Conservation (phyloP, 345 rosid species). For the Salix arbutifolia region DNA sequence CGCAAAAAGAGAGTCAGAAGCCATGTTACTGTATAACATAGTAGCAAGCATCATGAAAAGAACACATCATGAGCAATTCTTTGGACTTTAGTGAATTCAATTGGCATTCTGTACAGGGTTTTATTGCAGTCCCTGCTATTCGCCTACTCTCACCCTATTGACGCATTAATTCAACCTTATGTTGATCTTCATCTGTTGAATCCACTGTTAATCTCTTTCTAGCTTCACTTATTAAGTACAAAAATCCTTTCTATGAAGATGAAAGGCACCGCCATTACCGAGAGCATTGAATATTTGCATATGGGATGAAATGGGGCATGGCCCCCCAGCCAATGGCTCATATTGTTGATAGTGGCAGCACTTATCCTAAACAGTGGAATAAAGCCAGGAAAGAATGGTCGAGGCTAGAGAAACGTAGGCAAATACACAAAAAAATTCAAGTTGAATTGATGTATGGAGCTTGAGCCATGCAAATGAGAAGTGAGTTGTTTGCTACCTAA, state of each 20-base stretch:
- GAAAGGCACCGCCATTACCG: not conserved
- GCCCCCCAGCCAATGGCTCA: not conserved
- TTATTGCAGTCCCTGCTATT: not conserved
- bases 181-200: not conserved
- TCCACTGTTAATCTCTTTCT: not conserved
- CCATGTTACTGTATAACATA: not conserved
- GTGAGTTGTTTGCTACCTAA: not conserved
- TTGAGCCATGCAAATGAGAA: not conserved
- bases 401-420: not conserved
- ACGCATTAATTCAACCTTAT: not conserved
- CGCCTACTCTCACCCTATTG: not conserved
- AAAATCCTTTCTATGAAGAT: not conserved
- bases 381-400: not conserved
- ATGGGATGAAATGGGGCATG: not conserved
- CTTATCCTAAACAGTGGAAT: not conserved
- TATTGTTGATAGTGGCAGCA: constrained; percentile 2
- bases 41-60: not conserved
- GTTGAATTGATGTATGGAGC: not conserved
- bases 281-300: not conserved
- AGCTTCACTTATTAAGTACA: no score
- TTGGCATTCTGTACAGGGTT: not conserved
- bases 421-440: not conserved
- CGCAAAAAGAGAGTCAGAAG: not conserved
- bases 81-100: not conserved
- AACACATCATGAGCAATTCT: not conserved